Percentiles rank a stretch among this genome's conserved stretches.
Conservation (phyloP, 2,329 filamentous ascomycete genomes). For the Akanthomyces muscarius region DNA sequence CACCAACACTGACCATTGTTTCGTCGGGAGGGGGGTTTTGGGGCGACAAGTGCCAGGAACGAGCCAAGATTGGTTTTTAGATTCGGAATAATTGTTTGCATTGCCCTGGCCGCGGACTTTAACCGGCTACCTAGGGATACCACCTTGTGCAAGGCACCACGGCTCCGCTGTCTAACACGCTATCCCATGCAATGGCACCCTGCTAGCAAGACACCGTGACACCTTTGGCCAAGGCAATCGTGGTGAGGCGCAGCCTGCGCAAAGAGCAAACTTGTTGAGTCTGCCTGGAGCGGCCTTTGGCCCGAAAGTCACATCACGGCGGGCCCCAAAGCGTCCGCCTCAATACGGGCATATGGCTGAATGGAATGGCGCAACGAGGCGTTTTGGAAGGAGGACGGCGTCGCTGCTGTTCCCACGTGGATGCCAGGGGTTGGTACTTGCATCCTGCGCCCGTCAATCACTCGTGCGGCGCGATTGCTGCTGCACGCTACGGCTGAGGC, state of each 20-base stretch:
- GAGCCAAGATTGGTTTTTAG: no score
- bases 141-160: background rate
- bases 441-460: background rate
- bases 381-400: background rate
- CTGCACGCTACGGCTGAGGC: slow-evolving; percentile 8
- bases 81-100: no score
- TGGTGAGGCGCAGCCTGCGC: background rate
- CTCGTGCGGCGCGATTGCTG: background rate
- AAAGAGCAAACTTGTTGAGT: background rate
- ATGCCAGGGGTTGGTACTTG: background rate
- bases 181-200: background rate
- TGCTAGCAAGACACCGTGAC: background rate
- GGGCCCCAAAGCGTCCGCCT: no score
- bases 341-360: no score
- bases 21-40: background rate
- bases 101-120: background rate
- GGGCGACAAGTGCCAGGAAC: background rate
- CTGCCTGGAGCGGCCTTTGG: background rate
- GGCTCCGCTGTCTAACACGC: background rate
- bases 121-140: background rate
- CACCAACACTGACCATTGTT: slow-evolving; percentile 5
- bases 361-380: background rate
- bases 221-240: background rate
- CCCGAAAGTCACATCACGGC: no score
- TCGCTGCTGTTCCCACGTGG: slow-evolving; percentile 10